These are phyloP conservation scores for Erodium maritimum DNA, from an alignment of 345 rosid species.

Conservation along the genomic window DNA sequence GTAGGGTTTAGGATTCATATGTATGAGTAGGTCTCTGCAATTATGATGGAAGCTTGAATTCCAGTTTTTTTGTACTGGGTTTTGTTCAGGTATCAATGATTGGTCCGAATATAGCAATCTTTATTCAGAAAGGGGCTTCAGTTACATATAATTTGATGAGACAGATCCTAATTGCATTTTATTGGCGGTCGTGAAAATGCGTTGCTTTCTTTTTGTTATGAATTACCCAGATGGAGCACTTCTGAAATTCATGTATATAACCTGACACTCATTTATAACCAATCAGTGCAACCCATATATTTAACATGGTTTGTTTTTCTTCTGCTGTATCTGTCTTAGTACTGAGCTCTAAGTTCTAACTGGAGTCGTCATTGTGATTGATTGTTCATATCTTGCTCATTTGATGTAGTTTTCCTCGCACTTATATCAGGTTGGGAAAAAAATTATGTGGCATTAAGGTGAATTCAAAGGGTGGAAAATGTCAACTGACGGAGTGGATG, in stretches of 20 bases:
- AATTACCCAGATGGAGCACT: not conserved
- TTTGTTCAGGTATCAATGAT: no score
- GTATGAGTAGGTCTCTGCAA: not conserved
- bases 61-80: not conserved
- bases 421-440: not conserved
- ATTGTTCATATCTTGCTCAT: no score
- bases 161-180: not conserved
- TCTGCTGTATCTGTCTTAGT: not conserved
- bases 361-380: not conserved
- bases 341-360: not conserved
- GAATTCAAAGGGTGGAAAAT: constrained; percentile 13
- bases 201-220: not conserved
- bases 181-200: no score
- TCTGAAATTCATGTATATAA: not conserved
- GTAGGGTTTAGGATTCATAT: not conserved
- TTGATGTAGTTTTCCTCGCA: not conserved
- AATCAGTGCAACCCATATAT: not conserved
- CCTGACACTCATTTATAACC: not conserved
- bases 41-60: not conserved
- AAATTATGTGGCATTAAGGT: no score
- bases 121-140: not conserved
- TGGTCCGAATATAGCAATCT: not conserved
- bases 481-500: constrained; percentile 29
- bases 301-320: not conserved
- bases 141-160: no score